Evolutionary conservation across 2,329 filamentous ascomycete genomes (phyloP), one percentile per base, ranked within the genome.

Genomic region (Exophiala calicioides): DNA sequence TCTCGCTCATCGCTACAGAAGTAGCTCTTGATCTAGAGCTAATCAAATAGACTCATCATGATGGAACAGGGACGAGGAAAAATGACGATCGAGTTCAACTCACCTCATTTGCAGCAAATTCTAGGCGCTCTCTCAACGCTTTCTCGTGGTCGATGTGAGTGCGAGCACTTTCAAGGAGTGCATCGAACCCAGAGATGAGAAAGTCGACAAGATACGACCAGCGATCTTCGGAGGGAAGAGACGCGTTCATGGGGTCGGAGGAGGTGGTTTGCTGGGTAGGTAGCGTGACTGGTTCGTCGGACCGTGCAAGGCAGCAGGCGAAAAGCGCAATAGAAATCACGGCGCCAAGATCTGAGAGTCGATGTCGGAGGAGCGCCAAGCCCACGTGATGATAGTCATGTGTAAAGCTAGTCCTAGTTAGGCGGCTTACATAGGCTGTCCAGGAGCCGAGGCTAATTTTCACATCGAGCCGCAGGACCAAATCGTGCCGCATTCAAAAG

Each of bases 11-110:
- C 63, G 74, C 72, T 76, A 73, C 74, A 68, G 55, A 61, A 43
- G 64, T 72, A 79, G 76, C 82, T 88, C 78, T 76, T 84, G 85
- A 86, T 88, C 85, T 88, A 88, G 85, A 89, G 85, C 85, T 88
- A 88, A 85, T 69, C 62, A 65, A 61, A 57, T 61, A 70, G 67
- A 71, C 66, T 77, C 75, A 55, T 55, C 52, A 37, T 50, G 30
- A 41, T 20, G 29, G 12, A 41, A 26, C 31, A 30, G 16, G 18
- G 19, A 7, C 26, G 16, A 24, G 3, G 19, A 19, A 10, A 15
- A 23, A 32, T 19, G 18, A 23, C 30, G 20, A 15, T 16, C 15
- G 16, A 33, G 3, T 20, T n/a, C 26, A n/a, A 39, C 50, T 48
- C 37, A 55, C 52, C 42, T 55, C 52, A 44, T 52, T 44, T 50